A percentile compares a stretch with the other conserved stretches of the same genome.
Conservation (phyloP, 495 filamentous ascomycete species). For the Hypoxylon fuscum region DNA sequence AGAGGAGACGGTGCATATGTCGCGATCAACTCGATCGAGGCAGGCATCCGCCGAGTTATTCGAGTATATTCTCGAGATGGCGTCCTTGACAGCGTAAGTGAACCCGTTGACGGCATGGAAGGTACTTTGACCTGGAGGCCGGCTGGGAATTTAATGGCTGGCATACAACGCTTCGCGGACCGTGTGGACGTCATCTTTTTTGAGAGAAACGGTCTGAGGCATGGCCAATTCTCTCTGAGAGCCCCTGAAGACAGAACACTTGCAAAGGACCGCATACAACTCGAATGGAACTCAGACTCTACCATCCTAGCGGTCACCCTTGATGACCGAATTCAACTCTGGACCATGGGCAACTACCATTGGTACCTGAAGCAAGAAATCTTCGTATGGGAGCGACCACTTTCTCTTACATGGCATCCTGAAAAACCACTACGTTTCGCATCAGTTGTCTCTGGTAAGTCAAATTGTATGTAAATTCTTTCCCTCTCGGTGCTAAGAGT, state of each 20-base stretch:
- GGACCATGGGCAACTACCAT: constrained; percentile 97
- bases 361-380: constrained; percentile 98
- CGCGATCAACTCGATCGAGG: constrained; percentile 81
- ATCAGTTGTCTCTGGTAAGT: constrained; percentile 55
- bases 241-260: constrained; percentile 64
- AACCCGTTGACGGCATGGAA: constrained; percentile 91
- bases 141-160: constrained; percentile 85
- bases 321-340: constrained; percentile 82
- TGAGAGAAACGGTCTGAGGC: constrained; percentile 92
- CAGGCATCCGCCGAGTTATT: constrained; percentile 73
- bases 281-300: constrained; percentile 92
- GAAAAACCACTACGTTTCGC: constrained; percentile 78
- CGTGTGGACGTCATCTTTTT: constrained; percentile 91
- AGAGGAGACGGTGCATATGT: constrained; percentile 93
- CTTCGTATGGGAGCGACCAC: constrained; percentile 36
- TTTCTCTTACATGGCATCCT: constrained; percentile 77
- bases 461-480: constrained; percentile 2
- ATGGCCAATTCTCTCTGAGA: constrained; percentile 87
- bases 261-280: constrained; percentile 64
- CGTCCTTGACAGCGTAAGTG: constrained; percentile 86
- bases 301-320: constrained; percentile 85
- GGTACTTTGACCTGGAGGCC: constrained; percentile 91
- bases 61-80: constrained; percentile 92
- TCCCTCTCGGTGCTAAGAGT: constrained; percentile 40
- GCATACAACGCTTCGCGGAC: constrained; percentile 75